These are phyloP conservation scores for Fusarium tuaranense DNA, from an alignment of 2,329 filamentous ascomycete genomes.

Conservation along the genomic window DNA sequence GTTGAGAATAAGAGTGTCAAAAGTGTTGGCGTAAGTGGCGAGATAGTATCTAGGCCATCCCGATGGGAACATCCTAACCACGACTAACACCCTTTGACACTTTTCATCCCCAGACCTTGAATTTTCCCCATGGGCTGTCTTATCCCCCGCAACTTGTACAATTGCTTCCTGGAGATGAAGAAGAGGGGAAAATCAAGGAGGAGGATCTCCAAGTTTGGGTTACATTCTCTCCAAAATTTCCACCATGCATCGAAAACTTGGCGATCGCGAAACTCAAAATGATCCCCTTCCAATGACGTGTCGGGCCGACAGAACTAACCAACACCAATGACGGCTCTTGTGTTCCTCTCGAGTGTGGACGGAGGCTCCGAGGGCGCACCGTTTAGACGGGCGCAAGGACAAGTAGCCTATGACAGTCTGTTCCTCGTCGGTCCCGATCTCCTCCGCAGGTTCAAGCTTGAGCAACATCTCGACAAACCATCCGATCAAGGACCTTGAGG, in stretches of 20 bases:
- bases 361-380: neutral
- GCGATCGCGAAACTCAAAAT: neutral
- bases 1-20: neutral
- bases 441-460: neutral
- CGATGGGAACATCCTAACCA: neutral
- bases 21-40: constrained; percentile 3
- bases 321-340: neutral
- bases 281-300: neutral
- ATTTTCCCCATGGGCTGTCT: constrained; percentile 5
- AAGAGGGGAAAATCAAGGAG: neutral
- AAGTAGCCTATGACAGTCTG: neutral
- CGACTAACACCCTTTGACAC: neutral
- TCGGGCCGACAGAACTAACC: neutral
- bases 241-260: neutral
- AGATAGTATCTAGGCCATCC: neutral
- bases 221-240: neutral
- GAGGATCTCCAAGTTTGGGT: neutral
- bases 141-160: constrained; percentile 20
- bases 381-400: neutral
- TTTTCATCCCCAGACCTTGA: neutral
- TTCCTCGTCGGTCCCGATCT: neutral
- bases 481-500: neutral
- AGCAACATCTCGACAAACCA: neutral
- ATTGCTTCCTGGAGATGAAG: neutral
- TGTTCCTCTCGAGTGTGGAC: neutral